Percentiles rank a stretch among this genome's conserved stretches.
phyloP scores from a whole-genome alignment of 208 protist species.

The Leishmania arabica region DNA sequence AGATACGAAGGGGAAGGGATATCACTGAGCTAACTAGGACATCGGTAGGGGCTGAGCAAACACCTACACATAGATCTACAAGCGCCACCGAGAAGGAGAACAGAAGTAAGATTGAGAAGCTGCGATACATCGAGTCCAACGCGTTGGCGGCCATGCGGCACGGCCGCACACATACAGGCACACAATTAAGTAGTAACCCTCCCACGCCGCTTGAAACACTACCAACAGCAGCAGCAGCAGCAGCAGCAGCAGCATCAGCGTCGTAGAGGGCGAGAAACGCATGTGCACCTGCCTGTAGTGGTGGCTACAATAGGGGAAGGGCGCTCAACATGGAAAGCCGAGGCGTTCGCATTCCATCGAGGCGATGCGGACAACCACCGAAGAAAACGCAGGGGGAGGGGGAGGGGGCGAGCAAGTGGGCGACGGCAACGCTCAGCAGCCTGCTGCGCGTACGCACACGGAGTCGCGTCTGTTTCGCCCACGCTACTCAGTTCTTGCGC shows the following conservation, averaged over 20 bases:
- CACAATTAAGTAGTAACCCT: background rate
- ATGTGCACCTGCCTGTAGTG: background rate
- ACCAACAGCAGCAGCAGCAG: background rate
- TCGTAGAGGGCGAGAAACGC: background rate
- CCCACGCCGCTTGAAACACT: background rate
- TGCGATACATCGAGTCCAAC: background rate
- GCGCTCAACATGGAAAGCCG: background rate
- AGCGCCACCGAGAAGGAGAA: background rate
- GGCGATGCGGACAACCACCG: background rate
- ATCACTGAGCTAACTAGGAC: background rate
- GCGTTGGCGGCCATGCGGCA: background rate
- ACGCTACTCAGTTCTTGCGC: conserved; percentile 79
- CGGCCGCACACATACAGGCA: background rate
- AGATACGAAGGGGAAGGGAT: background rate
- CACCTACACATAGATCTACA: background rate
- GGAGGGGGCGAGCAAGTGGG: background rate
- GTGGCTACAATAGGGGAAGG: conserved; percentile 8
- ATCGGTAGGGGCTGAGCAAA: background rate
- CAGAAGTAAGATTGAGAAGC: background rate
- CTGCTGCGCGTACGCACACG: background rate
- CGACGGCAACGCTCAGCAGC: background rate
- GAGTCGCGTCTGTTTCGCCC: background rate
- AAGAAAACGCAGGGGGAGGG: background rate
- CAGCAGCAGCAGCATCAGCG: background rate
- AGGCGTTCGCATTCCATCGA: background rate